Base-by-base conservation (phyloP, 768 basidiomycete genomes). In the Gyrodon lividus region DNA sequence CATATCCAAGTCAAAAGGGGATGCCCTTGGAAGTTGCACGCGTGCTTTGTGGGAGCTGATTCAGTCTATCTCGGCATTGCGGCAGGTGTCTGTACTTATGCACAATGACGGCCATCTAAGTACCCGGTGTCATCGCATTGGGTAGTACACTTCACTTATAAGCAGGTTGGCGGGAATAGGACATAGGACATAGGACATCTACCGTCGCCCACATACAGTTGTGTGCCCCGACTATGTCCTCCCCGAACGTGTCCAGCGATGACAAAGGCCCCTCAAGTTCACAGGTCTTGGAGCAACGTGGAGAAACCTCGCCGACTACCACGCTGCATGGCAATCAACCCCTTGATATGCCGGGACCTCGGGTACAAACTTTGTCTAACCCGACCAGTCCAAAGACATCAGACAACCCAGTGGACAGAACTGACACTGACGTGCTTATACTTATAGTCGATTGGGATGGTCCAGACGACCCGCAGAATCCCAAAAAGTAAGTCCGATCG, bases 381-480 rank as follows among this genome's bases (percentile, higher is more conserved):
- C 34, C 43, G 6, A 17, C 16, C 13, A 5, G 5, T n/a, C 19
- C 35, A 8, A 26, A 49, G 4, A 43, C 10, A 14, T 3, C 20
- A 45, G 39, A 2, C 5, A 10, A 20, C 23, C n/a, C 23, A 26
- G n/a, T 20, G 10, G 24, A 8, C 6, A n/a, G 3, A 8, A 43
- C 37, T 4, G 19, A 34, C 5, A 10, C 26, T 2, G 23, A 24
- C 17, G 30, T 54, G 5, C n/a, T n/a, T n/a, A n/a, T n/a, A n/a
- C 54, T 68, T 22, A 61, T 81, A n/a, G 74, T 86, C 5, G 77
- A 82, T 50, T 86, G 83, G 82, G 82, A 84, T 48, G 83, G 82
- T 4, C 78, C 81, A 1, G 66, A 81, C 24, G 84, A 86, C 56
- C 78, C 78, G 0, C 26, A 60, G 16, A 83, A 85, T 64, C 84